Conservation (phyloP, 169 alveolate genomes). For the Nephromyces sp. region DNA sequence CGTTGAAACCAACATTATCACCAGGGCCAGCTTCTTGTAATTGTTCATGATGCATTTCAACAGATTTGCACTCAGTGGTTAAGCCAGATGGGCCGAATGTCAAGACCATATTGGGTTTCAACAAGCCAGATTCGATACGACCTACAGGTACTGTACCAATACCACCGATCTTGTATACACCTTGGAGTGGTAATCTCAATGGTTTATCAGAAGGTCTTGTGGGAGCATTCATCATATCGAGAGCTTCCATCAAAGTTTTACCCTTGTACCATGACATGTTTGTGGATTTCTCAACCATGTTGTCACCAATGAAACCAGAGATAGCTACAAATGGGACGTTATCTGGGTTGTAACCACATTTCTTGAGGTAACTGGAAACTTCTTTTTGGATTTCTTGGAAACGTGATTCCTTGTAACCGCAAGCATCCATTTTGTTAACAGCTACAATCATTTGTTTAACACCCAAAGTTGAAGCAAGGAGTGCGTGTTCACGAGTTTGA, state of each 20-base stretch:
- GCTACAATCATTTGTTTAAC: slow-evolving; percentile 96
- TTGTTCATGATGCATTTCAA: slow-evolving; percentile 96
- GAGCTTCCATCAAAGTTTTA: slow-evolving; percentile 87
- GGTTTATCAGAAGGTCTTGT: slow-evolving; percentile 93
- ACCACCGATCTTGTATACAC: slow-evolving; percentile 97
- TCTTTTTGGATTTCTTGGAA: slow-evolving; percentile 90
- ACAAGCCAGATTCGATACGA: slow-evolving; percentile 93
- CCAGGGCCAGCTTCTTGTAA: slow-evolving; percentile 95
- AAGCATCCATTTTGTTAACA: slow-evolving; percentile 95
- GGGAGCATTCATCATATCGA: slow-evolving; percentile 91
- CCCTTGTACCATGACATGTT: slow-evolving; percentile 98
- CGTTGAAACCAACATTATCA: slow-evolving; percentile 95
- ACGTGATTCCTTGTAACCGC: slow-evolving; percentile 88
- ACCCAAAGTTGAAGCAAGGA: slow-evolving; percentile 95
- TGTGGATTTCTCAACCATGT: slow-evolving; percentile 87
- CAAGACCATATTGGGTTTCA: slow-evolving; percentile 81
- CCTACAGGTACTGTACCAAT: slow-evolving; percentile 99
- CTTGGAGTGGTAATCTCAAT: slow-evolving; percentile 91
- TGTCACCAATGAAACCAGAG: slow-evolving; percentile 96
- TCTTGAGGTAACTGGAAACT: slow-evolving; percentile 85
- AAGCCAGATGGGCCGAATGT: slow-evolving; percentile 89
- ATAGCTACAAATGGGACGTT: slow-evolving; percentile 93
- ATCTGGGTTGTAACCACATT: slow-evolving; percentile 85
- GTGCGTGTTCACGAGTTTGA: slow-evolving; percentile 97
- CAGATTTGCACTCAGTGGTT: slow-evolving; percentile 92